phyloP scores from a whole-genome alignment of 2,329 filamentous ascomycete species.

The Monosporascus sp. region DNA sequence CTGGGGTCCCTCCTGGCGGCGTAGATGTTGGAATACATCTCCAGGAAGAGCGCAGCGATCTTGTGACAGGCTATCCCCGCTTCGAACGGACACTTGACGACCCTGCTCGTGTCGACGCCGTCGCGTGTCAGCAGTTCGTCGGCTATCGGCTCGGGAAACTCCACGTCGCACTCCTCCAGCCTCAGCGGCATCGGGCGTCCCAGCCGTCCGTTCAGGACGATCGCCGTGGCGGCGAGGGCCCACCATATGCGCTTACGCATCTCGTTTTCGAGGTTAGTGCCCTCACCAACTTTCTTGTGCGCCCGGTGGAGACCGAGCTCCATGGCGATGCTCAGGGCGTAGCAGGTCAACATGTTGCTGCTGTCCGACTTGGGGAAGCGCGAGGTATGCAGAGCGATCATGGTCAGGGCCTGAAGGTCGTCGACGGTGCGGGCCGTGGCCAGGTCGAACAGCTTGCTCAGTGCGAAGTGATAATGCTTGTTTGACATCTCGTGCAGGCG shows the following conservation, averaged over 20 bases:
- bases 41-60: slow-evolving; percentile 61
- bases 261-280: slow-evolving; percentile 62
- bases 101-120: slow-evolving; percentile 51
- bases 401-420: slow-evolving; percentile 66
- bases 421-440: slow-evolving; percentile 56
- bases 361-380: slow-evolving; percentile 76
- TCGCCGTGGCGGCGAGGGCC: slow-evolving; percentile 60
- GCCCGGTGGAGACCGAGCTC: slow-evolving; percentile 73
- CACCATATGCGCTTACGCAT: slow-evolving; percentile 76
- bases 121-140: slow-evolving; percentile 66
- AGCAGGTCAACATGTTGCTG: slow-evolving; percentile 62
- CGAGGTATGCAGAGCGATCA: slow-evolving; percentile 69
- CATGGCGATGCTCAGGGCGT: slow-evolving; percentile 63
- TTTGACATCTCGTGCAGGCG: slow-evolving; percentile 63
- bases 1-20: slow-evolving; percentile 57
- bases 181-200: slow-evolving; percentile 73
- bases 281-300: slow-evolving; percentile 44
- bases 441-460: slow-evolving; percentile 65
- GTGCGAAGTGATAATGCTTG: slow-evolving; percentile 71
- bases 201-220: slow-evolving; percentile 69
- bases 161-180: slow-evolving; percentile 72
- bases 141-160: slow-evolving; percentile 65
- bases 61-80: slow-evolving; percentile 63
- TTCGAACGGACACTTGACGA: slow-evolving; percentile 60
- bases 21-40: slow-evolving; percentile 75